Conservation (phyloP, 2,329 filamentous ascomycete genomes). For the Neonectria neomacrospora region DNA sequence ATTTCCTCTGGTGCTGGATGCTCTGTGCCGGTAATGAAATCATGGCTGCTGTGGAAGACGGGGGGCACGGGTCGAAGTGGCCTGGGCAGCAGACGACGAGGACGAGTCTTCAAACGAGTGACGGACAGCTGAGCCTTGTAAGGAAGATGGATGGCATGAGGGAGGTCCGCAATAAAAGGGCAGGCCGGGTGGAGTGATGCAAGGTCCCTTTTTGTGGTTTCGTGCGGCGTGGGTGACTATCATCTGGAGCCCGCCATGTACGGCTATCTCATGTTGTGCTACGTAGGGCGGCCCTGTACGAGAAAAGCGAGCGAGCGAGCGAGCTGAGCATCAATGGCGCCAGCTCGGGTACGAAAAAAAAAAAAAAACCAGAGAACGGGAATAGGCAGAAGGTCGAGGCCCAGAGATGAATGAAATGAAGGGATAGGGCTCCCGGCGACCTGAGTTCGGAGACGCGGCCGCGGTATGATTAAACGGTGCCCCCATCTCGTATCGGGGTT, state of each 20-base stretch:
- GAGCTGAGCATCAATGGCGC: too few relatives aligned
- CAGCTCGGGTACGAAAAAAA: background rate
- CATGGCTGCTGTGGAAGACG: background rate
- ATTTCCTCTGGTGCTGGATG: conserved; percentile 2
- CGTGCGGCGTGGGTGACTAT: background rate
- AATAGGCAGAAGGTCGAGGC: too few relatives aligned
- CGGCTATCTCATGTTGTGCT: background rate
- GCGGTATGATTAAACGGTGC: background rate
- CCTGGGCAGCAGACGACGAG: background rate
- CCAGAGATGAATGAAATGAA: background rate
- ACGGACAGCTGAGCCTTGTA: background rate
- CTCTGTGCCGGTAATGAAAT: background rate
- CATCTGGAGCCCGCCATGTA: background rate
- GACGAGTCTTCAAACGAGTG: background rate
- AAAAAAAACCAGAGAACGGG: too few relatives aligned
- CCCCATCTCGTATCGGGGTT: background rate
- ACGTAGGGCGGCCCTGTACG: background rate
- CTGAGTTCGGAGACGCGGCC: background rate
- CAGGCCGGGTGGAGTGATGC: background rate
- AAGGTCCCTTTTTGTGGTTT: background rate
- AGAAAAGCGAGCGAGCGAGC: too few relatives aligned
- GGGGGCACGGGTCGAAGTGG: background rate
- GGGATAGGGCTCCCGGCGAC: background rate
- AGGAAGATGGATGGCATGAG: background rate
- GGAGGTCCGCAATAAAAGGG: background rate